These are phyloP conservation scores for Hirschioporus abietinus DNA, from an alignment of 768 basidiomycete species.

Conservation along the genomic window DNA sequence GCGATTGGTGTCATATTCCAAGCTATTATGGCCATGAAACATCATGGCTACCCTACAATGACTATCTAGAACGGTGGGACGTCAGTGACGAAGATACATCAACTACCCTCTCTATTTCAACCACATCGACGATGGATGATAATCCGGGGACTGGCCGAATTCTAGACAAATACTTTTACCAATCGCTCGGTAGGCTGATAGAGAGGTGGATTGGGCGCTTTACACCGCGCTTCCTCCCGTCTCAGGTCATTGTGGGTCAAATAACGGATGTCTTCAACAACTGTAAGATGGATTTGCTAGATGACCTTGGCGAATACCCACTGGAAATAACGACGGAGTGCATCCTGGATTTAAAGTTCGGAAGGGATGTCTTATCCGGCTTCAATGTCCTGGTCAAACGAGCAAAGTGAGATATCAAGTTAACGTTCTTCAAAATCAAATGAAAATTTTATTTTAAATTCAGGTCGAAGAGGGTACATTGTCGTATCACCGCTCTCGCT, in stretches of 20 bases:
- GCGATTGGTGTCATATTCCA: no score
- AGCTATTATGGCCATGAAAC: no score
- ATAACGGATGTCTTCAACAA: not conserved
- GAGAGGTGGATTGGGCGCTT: not conserved
- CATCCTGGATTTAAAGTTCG: not conserved
- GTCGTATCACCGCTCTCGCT: not conserved
- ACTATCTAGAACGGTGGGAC: no score
- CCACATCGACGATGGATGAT: not conserved
- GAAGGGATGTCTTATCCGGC: not conserved
- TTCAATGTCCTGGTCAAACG: not conserved
- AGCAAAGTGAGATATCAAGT: not conserved
- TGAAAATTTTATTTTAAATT: not conserved
- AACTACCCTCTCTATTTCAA: not conserved
- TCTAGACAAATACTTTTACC: not conserved
- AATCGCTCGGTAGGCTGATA: not conserved
- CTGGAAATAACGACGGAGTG: not conserved
- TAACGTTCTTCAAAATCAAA: not conserved
- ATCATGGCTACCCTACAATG: no score
- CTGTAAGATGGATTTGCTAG: not conserved
- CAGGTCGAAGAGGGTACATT: not conserved
- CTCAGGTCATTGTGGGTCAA: not conserved
- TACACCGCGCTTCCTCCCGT: not conserved
- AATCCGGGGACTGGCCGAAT: not conserved
- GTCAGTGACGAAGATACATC: not conserved
- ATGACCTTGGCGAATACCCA: not conserved